These are phyloP conservation scores for Scedosporium aurantiacum DNA, from an alignment of 2,329 filamentous ascomycete genomes.

Conservation along the genomic window DNA sequence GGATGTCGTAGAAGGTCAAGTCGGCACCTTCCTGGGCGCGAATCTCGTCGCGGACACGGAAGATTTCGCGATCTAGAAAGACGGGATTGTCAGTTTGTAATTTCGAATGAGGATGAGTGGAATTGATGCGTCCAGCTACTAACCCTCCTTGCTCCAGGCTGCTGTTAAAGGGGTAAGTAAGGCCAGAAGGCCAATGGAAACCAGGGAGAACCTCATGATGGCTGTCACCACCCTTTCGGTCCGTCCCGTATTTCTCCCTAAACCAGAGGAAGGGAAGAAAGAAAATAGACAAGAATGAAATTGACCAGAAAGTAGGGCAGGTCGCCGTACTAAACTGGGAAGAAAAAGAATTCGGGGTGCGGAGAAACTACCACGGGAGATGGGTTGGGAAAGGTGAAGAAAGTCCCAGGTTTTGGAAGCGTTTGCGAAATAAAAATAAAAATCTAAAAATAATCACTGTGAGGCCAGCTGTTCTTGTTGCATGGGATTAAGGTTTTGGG, in stretches of 20 bases:
- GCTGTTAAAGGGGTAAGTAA: conserved; percentile 54
- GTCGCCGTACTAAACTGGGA: not conserved
- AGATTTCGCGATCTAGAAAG: conserved; percentile 82
- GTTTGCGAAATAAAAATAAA: not conserved
- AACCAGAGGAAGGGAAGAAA: conserved; percentile 1
- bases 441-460: not conserved
- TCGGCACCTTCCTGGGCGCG: conserved; percentile 63
- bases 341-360: not conserved
- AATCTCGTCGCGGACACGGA: conserved; percentile 85
- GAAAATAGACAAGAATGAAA: not conserved
- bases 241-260: not conserved
- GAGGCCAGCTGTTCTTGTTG: not conserved
- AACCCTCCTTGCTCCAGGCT: conserved; percentile 82
- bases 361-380: not conserved
- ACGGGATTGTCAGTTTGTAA: not conserved
- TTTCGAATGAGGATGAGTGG: not conserved
- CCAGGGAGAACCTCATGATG: conserved; percentile 60
- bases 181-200: conserved; percentile 59
- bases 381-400: not conserved
- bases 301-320: not conserved
- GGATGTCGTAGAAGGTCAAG: conserved; percentile 88
- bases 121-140: conserved; percentile 13
- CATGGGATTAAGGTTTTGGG: too few species aligned
- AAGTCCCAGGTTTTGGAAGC: too few species aligned
- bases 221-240: conserved; percentile 18